phyloP scores from a whole-genome alignment of 163 green algal species.

The Smithsoniella earleae region DNA sequence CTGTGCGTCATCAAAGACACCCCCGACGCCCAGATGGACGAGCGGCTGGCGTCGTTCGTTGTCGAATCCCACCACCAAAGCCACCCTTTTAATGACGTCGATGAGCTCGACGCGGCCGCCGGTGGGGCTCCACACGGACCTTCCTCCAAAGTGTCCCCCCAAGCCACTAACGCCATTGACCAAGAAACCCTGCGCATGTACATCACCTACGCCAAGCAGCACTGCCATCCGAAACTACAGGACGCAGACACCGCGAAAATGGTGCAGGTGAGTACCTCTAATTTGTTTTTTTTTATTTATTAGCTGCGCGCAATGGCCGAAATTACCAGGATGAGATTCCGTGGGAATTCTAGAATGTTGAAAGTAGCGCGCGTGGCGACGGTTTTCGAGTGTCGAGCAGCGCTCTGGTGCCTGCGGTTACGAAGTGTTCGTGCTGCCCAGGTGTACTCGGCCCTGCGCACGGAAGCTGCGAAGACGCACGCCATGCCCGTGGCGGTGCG shows the following conservation, averaged over 20 bases:
- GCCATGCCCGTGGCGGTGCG: constrained; percentile 95
- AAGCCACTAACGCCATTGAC: constrained; percentile 53
- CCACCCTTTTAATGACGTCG: constrained; percentile 55
- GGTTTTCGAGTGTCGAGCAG: no score
- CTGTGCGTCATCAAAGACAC: constrained; percentile 91
- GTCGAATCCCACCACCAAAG: constrained; percentile 68
- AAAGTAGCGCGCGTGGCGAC: no score
- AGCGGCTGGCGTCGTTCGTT: constrained; percentile 88
- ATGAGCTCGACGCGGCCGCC: constrained; percentile 33
- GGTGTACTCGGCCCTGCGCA: constrained; percentile 77
- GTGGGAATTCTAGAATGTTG: no score
- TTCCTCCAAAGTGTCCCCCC: not conserved
- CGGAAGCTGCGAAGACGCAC: constrained; percentile 69
- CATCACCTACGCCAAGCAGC: constrained; percentile 87
- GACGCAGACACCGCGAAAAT: constrained; percentile 78
- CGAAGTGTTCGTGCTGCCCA: constrained; percentile 27
- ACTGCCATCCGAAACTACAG: constrained; percentile 73
- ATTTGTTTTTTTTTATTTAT: not conserved
- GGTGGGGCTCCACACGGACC: not conserved
- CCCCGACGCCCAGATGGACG: constrained; percentile 83
- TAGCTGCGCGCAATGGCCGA: not conserved
- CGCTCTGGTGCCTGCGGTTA: no score
- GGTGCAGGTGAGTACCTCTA: constrained; percentile 43
- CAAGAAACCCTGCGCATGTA: constrained; percentile 95
- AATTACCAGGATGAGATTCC: no score